Evolutionary conservation across 148 eudicot species (phyloP).

Genomic region (Rhododendron ferrugineum): DNA sequence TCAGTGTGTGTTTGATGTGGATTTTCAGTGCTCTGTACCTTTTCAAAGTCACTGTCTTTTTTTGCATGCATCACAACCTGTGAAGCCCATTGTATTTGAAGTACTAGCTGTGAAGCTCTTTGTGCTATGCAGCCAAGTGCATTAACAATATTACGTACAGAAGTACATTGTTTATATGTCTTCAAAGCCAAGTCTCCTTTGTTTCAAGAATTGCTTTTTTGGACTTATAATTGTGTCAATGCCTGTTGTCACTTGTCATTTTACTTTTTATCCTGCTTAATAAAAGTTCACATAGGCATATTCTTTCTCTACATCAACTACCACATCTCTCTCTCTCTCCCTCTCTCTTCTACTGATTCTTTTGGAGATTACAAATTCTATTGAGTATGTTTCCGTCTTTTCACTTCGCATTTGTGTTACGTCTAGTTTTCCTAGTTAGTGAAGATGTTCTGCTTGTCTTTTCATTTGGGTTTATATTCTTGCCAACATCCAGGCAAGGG

Average conservation of each 20-base stretch:
- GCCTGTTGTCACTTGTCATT: background rate
- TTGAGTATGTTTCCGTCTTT: background rate
- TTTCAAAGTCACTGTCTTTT: background rate
- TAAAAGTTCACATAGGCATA: background rate
- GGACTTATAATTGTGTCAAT: background rate
- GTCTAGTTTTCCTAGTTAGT: background rate
- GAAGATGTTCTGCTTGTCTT: background rate
- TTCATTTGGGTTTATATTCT: background rate
- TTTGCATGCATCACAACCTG: background rate
- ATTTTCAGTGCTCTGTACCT: background rate
- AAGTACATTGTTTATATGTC: background rate
- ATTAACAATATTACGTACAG: background rate
- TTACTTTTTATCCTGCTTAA: background rate
- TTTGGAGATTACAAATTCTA: background rate
- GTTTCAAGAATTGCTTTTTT: background rate
- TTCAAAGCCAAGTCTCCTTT: background rate
- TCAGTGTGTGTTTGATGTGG: background rate
- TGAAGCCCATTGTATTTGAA: background rate
- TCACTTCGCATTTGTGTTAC: background rate
- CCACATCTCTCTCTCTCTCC: background rate
- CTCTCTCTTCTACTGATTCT: background rate
- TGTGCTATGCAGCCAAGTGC: background rate
- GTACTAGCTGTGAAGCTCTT: background rate
- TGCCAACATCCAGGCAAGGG: conserved; percentile 27
- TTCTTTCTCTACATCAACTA: background rate